phyloP scores from a whole-genome alignment of 106 monocot species.

The Narthecium ossifragum region DNA sequence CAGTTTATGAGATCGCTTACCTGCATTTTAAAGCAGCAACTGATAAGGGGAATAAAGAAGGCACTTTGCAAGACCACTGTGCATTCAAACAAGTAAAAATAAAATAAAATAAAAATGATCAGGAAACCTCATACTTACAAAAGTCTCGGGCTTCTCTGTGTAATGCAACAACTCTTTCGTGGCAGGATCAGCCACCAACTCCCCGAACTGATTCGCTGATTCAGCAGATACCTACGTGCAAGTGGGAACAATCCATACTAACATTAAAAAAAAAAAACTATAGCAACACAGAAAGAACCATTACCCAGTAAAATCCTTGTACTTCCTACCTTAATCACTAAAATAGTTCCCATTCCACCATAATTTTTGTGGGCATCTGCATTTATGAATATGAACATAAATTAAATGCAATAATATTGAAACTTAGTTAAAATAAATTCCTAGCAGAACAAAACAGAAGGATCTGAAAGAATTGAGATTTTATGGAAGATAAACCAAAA shows the following conservation, averaged over 20 bases:
- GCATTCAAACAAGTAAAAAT: neutral
- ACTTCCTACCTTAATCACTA: slow-evolving; percentile 4
- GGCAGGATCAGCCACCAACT: slow-evolving; percentile 6
- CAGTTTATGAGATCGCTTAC: slow-evolving; percentile 95
- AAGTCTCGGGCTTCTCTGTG: slow-evolving; percentile 46
- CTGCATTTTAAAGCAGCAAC: slow-evolving; percentile 17
- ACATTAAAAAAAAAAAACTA: neutral
- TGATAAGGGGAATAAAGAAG: neutral
- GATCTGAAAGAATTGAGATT: neutral
- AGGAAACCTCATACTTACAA: slow-evolving; percentile 45
- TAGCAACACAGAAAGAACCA: neutral
- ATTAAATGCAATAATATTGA: neutral
- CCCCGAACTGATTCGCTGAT: slow-evolving; percentile 15
- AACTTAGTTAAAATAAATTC: neutral
- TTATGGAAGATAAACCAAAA: neutral
- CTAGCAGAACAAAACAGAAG: neutral
- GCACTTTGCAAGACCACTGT: neutral
- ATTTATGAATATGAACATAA: neutral
- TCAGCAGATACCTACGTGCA: slow-evolving; percentile 11
- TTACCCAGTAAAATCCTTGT: too few relatives aligned
- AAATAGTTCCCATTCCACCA: slow-evolving; percentile 56
- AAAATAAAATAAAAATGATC: neutral
- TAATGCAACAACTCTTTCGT: slow-evolving; percentile 10
- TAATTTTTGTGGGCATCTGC: slow-evolving; percentile 57
- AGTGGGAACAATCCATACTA: neutral